Evolutionary conservation across 805 yeast species (phyloP).

Genomic region (Debaryomyces maramus): DNA sequence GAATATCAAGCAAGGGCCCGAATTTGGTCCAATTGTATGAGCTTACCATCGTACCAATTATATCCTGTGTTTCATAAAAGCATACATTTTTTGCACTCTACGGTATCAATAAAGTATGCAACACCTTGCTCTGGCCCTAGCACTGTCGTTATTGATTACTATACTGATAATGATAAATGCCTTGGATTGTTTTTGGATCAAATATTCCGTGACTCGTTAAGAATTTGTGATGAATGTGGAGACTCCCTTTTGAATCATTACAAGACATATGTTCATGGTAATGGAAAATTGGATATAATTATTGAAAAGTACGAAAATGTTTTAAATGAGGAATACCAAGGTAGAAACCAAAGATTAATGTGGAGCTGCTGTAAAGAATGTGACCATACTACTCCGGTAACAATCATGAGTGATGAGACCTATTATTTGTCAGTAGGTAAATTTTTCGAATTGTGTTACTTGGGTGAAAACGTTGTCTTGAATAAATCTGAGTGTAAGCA

Average conservation of each 20-base stretch:
- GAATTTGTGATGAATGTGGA: conserved; percentile 79
- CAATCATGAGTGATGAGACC: conserved; percentile 81
- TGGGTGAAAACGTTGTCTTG: conserved; percentile 45
- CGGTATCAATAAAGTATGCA: conserved; percentile 78
- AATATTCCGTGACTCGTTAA: conserved; percentile 63
- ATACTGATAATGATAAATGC: conserved; percentile 87
- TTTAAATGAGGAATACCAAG: conserved; percentile 21
- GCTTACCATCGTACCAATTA: conserved; percentile 36
- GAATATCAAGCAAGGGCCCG: conserved; percentile 50
- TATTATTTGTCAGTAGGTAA: conserved; percentile 94
- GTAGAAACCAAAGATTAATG: conserved; percentile 59
- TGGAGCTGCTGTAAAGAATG: conserved; percentile 93
- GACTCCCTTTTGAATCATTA: conserved; percentile 70
- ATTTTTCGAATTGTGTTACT: conserved; percentile 80
- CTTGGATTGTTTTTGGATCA: conserved; percentile 88
- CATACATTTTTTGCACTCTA: conserved; percentile 73
- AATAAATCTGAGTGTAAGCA: conserved; percentile 58
- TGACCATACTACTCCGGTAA: conserved; percentile 68
- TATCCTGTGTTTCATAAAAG: conserved; percentile 65
- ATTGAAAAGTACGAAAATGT: conserved; percentile 51
- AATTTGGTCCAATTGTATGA: conserved; percentile 43
- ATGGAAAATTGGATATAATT: conserved; percentile 75
- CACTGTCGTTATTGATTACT: conserved; percentile 77
- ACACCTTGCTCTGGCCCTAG: conserved; percentile 95
- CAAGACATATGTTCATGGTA: conserved; percentile 85